Evolutionary conservation across 257 asterid species (phyloP).

Genomic region (Scutellaria baicalensis): DNA sequence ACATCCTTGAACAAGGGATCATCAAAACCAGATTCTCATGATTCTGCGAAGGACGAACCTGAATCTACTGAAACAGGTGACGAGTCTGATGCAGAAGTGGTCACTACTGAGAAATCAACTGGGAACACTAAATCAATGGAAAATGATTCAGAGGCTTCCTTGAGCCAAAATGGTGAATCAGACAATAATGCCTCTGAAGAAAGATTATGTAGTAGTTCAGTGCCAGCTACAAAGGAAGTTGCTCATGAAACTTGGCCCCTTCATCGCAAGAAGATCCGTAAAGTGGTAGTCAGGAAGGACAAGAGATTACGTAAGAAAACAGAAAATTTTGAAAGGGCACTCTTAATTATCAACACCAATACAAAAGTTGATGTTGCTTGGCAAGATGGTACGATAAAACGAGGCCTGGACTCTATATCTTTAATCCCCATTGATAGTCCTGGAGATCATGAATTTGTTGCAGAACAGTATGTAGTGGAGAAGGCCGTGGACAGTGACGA

Average conservation of each 20-base stretch:
- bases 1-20: conserved; percentile 35
- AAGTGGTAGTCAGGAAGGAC: conserved; percentile 73
- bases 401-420: conserved; percentile 55
- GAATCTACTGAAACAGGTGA: conserved; percentile 59
- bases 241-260: conserved; percentile 65
- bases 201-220: conserved; percentile 38
- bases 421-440: conserved; percentile 89
- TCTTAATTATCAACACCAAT: conserved; percentile 58
- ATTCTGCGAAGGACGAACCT: conserved; percentile 46
- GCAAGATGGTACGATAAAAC: conserved; percentile 85
- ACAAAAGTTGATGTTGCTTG: conserved; percentile 82
- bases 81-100: conserved; percentile 61
- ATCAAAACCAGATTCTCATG: conserved; percentile 35
- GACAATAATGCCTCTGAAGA: conserved; percentile 32
- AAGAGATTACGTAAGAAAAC: conserved; percentile 76
- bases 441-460: conserved; percentile 97
- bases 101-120: conserved; percentile 34
- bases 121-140: conserved; percentile 31
- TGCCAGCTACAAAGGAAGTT: conserved; percentile 41
- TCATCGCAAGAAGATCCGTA: conserved; percentile 83
- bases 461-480: conserved; percentile 96
- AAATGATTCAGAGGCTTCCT: conserved; percentile 33
- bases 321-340: conserved; percentile 82
- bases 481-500: conserved; percentile 78
- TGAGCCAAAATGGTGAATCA: conserved; percentile 24